Conservation (phyloP, 2,329 filamentous ascomycete species). For the Fusarium virguliforme region DNA sequence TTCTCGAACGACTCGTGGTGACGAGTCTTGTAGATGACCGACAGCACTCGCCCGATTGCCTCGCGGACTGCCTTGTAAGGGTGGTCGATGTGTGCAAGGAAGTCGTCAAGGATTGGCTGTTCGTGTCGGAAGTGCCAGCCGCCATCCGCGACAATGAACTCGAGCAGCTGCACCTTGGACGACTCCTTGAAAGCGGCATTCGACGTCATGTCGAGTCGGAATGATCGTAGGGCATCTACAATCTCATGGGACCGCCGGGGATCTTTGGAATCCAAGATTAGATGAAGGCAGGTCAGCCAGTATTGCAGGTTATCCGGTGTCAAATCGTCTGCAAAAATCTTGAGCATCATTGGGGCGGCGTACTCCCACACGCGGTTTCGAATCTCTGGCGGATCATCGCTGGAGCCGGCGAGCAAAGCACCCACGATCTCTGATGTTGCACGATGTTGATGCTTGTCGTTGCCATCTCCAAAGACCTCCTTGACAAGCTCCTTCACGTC, state of each 20-base stretch:
- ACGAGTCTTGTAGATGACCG: slow-evolving; percentile 88
- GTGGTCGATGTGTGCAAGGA: slow-evolving; percentile 92
- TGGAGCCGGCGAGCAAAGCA: slow-evolving; percentile 84
- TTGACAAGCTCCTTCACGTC: slow-evolving; percentile 88
- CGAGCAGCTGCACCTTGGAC: slow-evolving; percentile 92
- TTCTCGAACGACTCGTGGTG: slow-evolving; percentile 95
- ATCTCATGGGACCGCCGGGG: slow-evolving; percentile 90
- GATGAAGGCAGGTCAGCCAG: slow-evolving; percentile 94
- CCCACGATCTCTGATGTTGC: slow-evolving; percentile 95
- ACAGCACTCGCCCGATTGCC: slow-evolving; percentile 90
- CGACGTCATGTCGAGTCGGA: slow-evolving; percentile 92
- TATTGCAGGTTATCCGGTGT: slow-evolving; percentile 96
- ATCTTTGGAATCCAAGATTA: slow-evolving; percentile 90
- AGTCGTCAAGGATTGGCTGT: slow-evolving; percentile 89
- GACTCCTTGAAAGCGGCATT: slow-evolving; percentile 99
- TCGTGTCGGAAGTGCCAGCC: slow-evolving; percentile 98
- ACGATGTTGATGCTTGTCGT: slow-evolving; percentile 97
- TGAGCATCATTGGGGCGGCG: slow-evolving; percentile 88
- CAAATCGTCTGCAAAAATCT: slow-evolving; percentile 90
- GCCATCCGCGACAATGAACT: slow-evolving; percentile 87
- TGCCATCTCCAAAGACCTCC: slow-evolving; percentile 90
- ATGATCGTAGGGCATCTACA: slow-evolving; percentile 84
- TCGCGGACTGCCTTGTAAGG: slow-evolving; percentile 98
- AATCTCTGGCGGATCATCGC: slow-evolving; percentile 82
- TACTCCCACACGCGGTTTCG: slow-evolving; percentile 89